Percentiles rank a stretch among this genome's conserved stretches.
Conservation (phyloP, 257 asterid genomes). For the Primulina eburnea region DNA sequence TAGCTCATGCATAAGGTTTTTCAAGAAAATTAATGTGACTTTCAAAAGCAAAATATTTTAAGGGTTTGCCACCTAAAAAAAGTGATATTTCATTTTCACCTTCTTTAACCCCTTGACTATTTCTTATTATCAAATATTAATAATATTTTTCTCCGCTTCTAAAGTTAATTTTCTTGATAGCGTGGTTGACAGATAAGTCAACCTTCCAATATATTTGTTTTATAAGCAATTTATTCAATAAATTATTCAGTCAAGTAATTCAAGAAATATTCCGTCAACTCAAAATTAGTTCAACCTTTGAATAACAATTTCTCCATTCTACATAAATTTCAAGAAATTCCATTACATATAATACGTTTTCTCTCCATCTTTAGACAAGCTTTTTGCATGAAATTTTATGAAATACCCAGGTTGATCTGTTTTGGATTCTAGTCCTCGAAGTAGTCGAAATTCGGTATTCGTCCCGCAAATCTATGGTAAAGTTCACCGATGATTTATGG, state of each 20-base stretch:
- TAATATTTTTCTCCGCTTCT: constrained; percentile 9
- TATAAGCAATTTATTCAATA: no score
- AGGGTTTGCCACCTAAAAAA: no score
- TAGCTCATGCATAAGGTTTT: neutral
- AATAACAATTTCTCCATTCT: neutral
- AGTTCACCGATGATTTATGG: no score
- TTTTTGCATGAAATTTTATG: neutral
- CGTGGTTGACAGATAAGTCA: constrained; percentile 30
- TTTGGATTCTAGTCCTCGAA: no score
- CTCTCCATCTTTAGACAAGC: neutral
- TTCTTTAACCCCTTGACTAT: neutral
- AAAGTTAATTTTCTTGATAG: constrained; percentile 28
- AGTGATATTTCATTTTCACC: no score
- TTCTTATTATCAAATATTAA: no score
- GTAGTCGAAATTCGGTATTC: no score
- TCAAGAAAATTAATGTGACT: no score
- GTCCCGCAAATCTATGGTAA: no score
- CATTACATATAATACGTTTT: neutral
- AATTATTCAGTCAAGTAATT: neutral
- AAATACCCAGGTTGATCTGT: no score
- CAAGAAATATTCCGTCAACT: neutral
- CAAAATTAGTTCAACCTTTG: no score
- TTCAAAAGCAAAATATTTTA: no score
- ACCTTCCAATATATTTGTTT: constrained; percentile 22
- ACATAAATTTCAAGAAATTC: neutral